These are phyloP conservation scores for Fusarium praegraminearum DNA, from an alignment of 2,329 filamentous ascomycete genomes.

Conservation along the genomic window DNA sequence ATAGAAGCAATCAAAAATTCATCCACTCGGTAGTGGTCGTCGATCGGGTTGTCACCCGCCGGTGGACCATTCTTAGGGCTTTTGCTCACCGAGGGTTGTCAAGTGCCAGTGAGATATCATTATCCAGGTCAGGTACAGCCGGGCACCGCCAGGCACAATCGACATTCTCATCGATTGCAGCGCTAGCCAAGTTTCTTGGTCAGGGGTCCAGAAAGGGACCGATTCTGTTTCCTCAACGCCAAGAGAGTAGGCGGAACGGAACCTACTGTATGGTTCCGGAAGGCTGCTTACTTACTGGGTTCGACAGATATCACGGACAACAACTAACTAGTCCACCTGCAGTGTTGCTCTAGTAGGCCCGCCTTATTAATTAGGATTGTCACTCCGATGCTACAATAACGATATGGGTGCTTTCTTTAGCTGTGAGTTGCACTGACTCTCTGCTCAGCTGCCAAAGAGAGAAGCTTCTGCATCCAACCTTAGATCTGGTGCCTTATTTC, in stretches of 20 bases:
- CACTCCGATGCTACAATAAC: constrained; percentile 3
- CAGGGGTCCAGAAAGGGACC: constrained; percentile 30
- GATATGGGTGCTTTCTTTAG: constrained; percentile 1
- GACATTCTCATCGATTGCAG: constrained; percentile 23
- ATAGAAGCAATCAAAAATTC: constrained; percentile 36
- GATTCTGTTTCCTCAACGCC: constrained; percentile 13
- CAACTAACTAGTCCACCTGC: background rate
- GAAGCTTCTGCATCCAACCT: constrained; percentile 20
- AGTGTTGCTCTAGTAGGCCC: constrained; percentile 10
- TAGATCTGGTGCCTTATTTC: constrained; percentile 35
- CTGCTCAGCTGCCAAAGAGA: constrained; percentile 8
- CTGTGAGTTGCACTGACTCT: constrained; percentile 14
- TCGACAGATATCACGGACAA: constrained; percentile 5
- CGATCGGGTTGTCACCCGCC: constrained; percentile 38
- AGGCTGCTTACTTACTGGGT: constrained; percentile 7
- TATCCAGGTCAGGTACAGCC: constrained; percentile 8
- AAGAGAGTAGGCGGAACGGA: background rate
- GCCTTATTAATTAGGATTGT: constrained; percentile 12
- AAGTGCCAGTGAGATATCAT: constrained; percentile 27
- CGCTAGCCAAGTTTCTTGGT: constrained; percentile 28
- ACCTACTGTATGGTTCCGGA: constrained; percentile 5
- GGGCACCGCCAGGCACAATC: constrained; percentile 19
- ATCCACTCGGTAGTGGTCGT: constrained; percentile 19
- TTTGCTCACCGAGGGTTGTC: constrained; percentile 25
- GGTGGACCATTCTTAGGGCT: constrained; percentile 32